Evolutionary conservation across 139 green algal genomes (phyloP).

Genomic region (Tetratostichococcus sp.): DNA sequence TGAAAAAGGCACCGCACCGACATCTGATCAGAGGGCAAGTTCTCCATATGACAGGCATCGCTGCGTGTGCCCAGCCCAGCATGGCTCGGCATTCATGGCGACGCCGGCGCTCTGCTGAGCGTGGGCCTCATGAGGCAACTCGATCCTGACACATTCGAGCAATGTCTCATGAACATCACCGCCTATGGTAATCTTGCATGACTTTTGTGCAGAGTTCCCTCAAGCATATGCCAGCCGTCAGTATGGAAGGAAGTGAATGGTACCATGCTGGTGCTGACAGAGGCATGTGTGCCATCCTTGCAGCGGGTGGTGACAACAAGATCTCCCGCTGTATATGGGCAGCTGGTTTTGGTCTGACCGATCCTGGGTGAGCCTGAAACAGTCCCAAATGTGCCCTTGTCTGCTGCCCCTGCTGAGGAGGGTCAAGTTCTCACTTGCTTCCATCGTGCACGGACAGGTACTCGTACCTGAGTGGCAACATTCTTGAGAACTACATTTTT

Average conservation of each 20-base stretch:
- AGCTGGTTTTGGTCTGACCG: not conserved
- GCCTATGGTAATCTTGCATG: not conserved
- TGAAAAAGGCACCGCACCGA: no score
- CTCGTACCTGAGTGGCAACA: not conserved
- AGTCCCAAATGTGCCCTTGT: no score
- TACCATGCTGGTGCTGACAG: not conserved
- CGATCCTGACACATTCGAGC: not conserved
- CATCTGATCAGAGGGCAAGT: no score
- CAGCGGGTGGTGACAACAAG: not conserved
- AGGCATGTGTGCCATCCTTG: no score
- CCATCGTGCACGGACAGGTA: no score
- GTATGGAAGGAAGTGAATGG: not conserved
- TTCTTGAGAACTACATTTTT: not conserved
- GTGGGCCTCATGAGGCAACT: not conserved
- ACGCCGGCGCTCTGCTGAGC: not conserved
- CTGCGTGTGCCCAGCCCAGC: no score
- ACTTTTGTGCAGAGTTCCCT: not conserved
- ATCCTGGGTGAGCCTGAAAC: not conserved
- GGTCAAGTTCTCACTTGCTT: no score
- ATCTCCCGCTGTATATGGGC: not conserved
- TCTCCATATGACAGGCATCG: no score
- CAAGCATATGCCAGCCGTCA: not conserved
- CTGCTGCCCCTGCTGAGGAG: no score
- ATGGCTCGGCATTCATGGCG: not conserved
- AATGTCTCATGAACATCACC: not conserved